Evolutionary conservation across 768 basidiomycete species (phyloP).

Genomic region (Termitomyces bulborhizus): DNA sequence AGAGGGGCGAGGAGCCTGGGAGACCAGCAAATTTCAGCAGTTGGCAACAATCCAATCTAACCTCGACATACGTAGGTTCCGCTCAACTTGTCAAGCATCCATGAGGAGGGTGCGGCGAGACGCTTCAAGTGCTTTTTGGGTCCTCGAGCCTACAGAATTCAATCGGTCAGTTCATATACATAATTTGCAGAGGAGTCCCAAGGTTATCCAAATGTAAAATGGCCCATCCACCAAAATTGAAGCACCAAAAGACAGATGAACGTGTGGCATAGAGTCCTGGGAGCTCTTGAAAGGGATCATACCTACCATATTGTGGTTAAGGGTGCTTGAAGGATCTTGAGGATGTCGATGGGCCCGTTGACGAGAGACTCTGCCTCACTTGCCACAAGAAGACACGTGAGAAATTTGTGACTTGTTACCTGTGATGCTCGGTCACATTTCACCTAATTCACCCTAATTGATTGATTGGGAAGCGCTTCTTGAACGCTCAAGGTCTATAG

Average conservation of each 20-base stretch:
- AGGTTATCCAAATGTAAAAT: constrained; percentile 31
- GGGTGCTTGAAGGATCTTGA: constrained; percentile 37
- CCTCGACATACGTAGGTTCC: constrained; percentile 75
- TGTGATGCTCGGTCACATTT: not conserved
- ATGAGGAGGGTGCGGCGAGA: constrained; percentile 93
- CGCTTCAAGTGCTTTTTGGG: constrained; percentile 99
- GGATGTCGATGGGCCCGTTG: constrained; percentile 39
- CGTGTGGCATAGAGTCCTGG: constrained; percentile 17
- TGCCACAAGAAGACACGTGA: constrained; percentile 23
- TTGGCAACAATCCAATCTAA: not conserved
- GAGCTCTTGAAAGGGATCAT: constrained; percentile 16
- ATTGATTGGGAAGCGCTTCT: too few species aligned
- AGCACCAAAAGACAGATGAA: constrained; percentile 14
- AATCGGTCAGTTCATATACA: constrained; percentile 19
- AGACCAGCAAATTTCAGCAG: constrained; percentile 7
- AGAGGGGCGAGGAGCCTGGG: constrained; percentile 89
- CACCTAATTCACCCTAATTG: too few species aligned
- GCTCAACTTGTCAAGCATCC: constrained; percentile 99
- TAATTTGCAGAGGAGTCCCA: constrained; percentile 11
- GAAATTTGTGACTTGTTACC: constrained; percentile 21
- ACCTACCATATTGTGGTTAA: constrained; percentile 43
- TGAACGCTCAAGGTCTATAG: not conserved
- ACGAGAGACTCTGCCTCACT: constrained; percentile 29
- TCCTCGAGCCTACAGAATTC: constrained; percentile 73
- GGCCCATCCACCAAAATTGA: constrained; percentile 32